phyloP scores from a whole-genome alignment of 371 early-diverging fungal genomes.

The Rhizopus stolonifer region DNA sequence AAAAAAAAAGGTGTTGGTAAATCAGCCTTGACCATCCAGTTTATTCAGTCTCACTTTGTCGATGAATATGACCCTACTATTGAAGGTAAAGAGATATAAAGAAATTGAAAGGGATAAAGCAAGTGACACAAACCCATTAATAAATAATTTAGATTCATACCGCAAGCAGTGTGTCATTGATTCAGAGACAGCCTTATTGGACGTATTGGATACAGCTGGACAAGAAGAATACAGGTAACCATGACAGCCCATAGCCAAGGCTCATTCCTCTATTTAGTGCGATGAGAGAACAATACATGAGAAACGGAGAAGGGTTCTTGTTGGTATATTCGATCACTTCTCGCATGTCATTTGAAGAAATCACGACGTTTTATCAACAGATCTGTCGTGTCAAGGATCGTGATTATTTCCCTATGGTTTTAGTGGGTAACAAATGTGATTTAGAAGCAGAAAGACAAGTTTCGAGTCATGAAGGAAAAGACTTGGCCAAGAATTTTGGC shows the following conservation, averaged over 20 bases:
- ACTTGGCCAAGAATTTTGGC: constrained; percentile 26
- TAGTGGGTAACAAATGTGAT: constrained; percentile 97
- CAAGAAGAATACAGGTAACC: constrained; percentile 86
- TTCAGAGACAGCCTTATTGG: constrained; percentile 78
- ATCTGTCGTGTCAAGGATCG: constrained; percentile 83
- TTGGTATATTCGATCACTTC: constrained; percentile 72
- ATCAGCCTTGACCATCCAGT: constrained; percentile 90
- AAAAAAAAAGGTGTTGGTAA: constrained; percentile 67
- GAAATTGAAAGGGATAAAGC: neutral
- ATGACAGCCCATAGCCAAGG: too few relatives aligned
- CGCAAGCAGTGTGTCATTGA: constrained; percentile 88
- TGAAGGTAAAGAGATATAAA: constrained; percentile 58
- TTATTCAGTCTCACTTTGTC: constrained; percentile 88
- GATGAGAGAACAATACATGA: constrained; percentile 42
- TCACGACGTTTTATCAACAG: constrained; percentile 71
- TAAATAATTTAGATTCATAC: constrained; percentile 72
- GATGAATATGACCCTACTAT: constrained; percentile 96
- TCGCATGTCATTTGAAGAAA: constrained; percentile 79
- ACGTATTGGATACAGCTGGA: constrained; percentile 92
- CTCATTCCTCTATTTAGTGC: neutral
- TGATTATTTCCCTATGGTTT: constrained; percentile 82
- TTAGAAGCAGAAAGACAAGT: constrained; percentile 73
- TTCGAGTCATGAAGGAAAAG: constrained; percentile 30
- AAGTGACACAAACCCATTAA: neutral
- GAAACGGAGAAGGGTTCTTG: constrained; percentile 57